Evolutionary conservation across 306 rosid genomes (phyloP).

Genomic region (Oxytropis ochrocephala): DNA sequence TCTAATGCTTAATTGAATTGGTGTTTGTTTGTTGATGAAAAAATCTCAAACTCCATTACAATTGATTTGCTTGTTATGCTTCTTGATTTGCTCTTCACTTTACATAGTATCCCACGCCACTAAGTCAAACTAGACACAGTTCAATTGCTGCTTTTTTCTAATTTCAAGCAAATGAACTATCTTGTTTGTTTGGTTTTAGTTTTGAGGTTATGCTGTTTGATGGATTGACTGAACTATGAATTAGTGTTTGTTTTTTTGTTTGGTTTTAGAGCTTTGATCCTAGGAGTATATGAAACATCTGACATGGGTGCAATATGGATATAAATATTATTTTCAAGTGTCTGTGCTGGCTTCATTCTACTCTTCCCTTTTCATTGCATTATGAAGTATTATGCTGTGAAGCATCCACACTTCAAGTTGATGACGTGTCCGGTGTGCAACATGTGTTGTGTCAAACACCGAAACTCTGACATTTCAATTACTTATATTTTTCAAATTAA

Average conservation of each 20-base stretch:
- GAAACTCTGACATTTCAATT: too few species aligned
- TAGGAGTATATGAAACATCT: neutral
- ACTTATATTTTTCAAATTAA: too few species aligned
- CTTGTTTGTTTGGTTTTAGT: neutral
- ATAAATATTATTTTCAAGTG: neutral
- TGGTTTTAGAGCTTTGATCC: too few species aligned
- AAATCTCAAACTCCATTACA: neutral
- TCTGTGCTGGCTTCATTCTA: neutral
- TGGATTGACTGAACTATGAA: slow-evolving; percentile 4
- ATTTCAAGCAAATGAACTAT: neutral
- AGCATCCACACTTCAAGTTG: too few species aligned
- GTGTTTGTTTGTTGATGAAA: neutral
- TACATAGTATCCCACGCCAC: neutral
- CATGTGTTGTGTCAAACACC: too few species aligned
- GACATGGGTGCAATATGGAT: neutral
- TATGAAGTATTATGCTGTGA: too few species aligned
- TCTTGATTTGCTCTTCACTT: neutral
- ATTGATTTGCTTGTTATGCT: neutral
- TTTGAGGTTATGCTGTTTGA: slow-evolving; percentile 7
- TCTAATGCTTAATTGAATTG: neutral
- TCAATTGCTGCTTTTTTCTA: neutral
- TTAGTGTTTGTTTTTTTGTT: too few species aligned
- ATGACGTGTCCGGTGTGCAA: too few species aligned
- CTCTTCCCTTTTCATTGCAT: neutral
- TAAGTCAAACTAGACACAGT: neutral